Evolutionary conservation across 106 monocot genomes (phyloP), one percentile per base, ranked within the genome.

Genomic region (Dioscorea alata): DNA sequence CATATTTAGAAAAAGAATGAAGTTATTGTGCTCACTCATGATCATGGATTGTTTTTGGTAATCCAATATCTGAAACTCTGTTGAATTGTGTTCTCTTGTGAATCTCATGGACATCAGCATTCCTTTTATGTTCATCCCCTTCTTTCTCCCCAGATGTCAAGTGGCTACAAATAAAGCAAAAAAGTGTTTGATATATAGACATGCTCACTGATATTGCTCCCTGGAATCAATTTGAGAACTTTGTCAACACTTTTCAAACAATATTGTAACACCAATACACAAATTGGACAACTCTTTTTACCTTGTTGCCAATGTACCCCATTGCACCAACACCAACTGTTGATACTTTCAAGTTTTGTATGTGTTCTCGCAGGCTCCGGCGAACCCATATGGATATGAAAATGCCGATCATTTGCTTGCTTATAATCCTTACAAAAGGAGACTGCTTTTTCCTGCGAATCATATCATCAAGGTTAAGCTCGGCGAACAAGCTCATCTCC

Each of bases 291-390:
- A 48, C 51, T 56, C 61, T 56, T 12, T 74, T 83, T 12, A 90
- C 94, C 86, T 97, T 97, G 84, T 97, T 97, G 28, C 96, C 96
- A 56, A 97, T 89, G 59, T 86, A 97, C 17, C 96, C 96, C 96
- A 97, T 97, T 34, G 82, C 83, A 57, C 96, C 96, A 66, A 97
- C 96, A 12, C 96, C 96, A 31, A 97, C 91, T n/a, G 89, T 86
- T 16, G 92, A 89, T 20, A 97, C 86, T 76, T 89, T 92, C 75
- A 97, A 22, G 67, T 92, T 97, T 57, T 87, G 96, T 63, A 97
- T 83, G 72, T 89, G 71, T 62, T 86, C 89, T 24, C 80, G 53
- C 58, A 97, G 62, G 28, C 78, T 68, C 32, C 92, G 74, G 20
- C 89, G 82, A 4, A 86, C 92, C 96, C 96, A 97, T 23, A 97